Conservation (phyloP, 164 flowering plant genomes). For the Cinnamomum micranthum region DNA sequence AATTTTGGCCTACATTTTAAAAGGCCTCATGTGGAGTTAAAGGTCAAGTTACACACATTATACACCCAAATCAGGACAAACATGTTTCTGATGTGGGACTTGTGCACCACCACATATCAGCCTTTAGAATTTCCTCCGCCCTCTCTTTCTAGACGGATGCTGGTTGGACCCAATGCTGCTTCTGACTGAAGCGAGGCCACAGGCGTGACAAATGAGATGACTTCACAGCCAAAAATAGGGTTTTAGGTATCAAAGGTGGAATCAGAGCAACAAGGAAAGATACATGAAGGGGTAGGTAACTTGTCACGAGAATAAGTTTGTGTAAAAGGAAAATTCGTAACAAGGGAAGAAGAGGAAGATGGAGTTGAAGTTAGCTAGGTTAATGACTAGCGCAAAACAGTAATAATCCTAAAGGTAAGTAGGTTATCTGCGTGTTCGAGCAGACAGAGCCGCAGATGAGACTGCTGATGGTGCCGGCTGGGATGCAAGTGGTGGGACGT, state of each 20-base stretch:
- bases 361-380: no score
- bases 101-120: no score
- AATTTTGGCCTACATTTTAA: no score
- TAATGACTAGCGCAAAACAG: not conserved
- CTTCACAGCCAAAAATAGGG: not conserved
- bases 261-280: not conserved
- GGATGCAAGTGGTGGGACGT: not conserved
- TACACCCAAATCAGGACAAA: no score
- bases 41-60: no score
- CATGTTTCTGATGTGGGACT: no score
- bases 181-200: no score
- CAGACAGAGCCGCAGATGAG: not conserved
- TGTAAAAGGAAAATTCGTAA: not conserved
- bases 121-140: no score
- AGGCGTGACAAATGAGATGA: no score
- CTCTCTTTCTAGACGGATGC: no score
- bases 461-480: not conserved
- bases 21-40: no score
- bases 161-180: no score
- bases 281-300: not conserved
- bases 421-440: not conserved
- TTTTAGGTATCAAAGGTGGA: not conserved
- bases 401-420: not conserved
- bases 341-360: not conserved
- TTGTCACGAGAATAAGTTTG: not conserved